Evolutionary conservation across 176 grass and related monocot species (phyloP), one percentile per base, ranked within the genome.

Genomic region (Carex pumila): DNA sequence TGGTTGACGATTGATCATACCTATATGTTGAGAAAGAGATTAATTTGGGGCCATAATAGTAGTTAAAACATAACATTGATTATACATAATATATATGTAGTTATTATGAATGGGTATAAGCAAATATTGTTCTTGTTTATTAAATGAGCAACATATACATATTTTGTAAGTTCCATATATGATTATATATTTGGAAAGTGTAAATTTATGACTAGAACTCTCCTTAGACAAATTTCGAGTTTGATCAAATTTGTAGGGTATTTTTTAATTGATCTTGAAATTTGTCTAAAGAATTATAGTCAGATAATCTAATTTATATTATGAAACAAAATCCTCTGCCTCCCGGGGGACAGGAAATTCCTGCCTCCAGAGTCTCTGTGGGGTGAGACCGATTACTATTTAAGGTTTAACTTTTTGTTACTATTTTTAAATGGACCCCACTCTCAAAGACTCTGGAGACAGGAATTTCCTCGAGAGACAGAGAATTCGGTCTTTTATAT

Each of bases 1-100:
- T 88, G 83, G 88, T 88, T 36, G 66, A 83, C 54, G 31, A 76
- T 63, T 54, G 69, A 12, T 72, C 61, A 1, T 82, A 68, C 59
- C 80, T 82, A 15, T 43, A 21, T 52, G 11, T 13, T 11, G 29
- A 17, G 31, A 64, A 30, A 64, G 4, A 64, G 61, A 12, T 39
- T 39, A 39, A 39, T 29, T 25, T 29, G 22, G 3, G 12, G 25
- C 7, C 7, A 31, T 31, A 65, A 49, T 49, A 49, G 8, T 49
- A 49, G 47, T 49, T 49, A 49, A 49, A 49, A 62, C 15, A 62
- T 62, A 62, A 22, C 37, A 25, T 25, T 25, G 25, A 25, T 25
- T 25, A 25, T 25, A 25, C 25, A 25, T 34, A 34, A 34, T 34
- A 34, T 34, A 34, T 34, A 36, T 1, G 1, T 15, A 67, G 30